Conservation (phyloP, 352 stramenopile genomes). For the Phytophthora tubulina region DNA sequence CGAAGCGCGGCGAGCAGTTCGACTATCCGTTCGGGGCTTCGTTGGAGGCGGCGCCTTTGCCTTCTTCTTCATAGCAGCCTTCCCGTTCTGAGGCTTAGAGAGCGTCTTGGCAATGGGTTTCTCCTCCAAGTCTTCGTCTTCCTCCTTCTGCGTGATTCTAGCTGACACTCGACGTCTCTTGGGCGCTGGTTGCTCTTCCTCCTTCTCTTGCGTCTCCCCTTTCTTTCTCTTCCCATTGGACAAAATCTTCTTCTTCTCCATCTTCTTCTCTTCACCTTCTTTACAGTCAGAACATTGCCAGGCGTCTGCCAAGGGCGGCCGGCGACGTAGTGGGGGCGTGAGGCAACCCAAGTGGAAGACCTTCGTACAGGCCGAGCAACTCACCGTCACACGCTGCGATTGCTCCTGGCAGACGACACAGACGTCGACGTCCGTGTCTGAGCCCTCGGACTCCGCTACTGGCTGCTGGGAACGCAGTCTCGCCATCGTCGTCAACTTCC, state of each 20-base stretch:
- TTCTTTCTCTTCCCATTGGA: conserved; percentile 25
- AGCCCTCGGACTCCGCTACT: conserved; percentile 5
- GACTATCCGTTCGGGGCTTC: conserved; percentile 15
- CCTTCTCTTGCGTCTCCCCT: conserved; percentile 14
- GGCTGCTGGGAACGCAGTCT: conserved; percentile 25
- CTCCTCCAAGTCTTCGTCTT: conserved; percentile 16
- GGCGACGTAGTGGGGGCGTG: conserved; percentile 58
- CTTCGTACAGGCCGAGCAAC: conserved; percentile 50
- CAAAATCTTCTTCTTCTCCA: neutral
- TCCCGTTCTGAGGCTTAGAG: conserved; percentile 32
- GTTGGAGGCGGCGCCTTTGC: conserved; percentile 4
- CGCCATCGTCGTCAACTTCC: conserved; percentile 22
- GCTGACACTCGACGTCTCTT: conserved; percentile 30
- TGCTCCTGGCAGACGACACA: conserved; percentile 56
- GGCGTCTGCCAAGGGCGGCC: conserved; percentile 41
- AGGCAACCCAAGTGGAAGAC: conserved; percentile 69
- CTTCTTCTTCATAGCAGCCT: conserved; percentile 45
- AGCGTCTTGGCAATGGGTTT: conserved; percentile 17
- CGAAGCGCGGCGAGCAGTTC: conserved; percentile 14
- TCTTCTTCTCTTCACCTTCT: neutral
- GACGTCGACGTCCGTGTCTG: conserved; percentile 12
- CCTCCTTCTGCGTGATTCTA: neutral
- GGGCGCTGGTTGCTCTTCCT: conserved; percentile 12
- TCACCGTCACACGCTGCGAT: conserved; percentile 56
- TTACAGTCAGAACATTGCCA: conserved; percentile 61